Evolutionary conservation across 768 basidiomycete species (phyloP).

Genomic region (Gloeophyllum trabeum): DNA sequence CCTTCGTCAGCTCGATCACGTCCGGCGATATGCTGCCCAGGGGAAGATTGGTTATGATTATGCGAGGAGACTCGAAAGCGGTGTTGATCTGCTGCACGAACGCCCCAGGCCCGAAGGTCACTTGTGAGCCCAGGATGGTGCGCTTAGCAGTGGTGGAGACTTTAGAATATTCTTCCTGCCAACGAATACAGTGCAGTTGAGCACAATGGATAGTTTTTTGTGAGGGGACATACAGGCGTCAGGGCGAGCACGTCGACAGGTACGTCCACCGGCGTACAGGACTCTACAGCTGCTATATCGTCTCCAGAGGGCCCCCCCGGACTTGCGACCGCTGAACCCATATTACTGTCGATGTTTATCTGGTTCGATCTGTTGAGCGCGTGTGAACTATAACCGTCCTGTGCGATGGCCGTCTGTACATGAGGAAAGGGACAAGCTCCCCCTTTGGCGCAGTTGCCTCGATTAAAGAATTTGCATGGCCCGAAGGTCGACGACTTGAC

Average conservation of each 20-base stretch:
- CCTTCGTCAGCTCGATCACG: conserved; percentile 18
- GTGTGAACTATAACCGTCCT: too few species aligned
- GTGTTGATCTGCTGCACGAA: conserved; percentile 21
- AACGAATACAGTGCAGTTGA: conserved; percentile 2
- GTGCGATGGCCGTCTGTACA: too few species aligned
- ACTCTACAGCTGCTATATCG: too few species aligned
- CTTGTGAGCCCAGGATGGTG: conserved; percentile 18
- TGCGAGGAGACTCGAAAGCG: conserved; percentile 24
- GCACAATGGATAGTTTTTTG: conserved; percentile 2
- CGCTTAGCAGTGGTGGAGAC: conserved; percentile 9
- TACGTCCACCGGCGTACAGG: too few species aligned
- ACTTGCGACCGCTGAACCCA: too few species aligned
- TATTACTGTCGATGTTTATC: too few species aligned
- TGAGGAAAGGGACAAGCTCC: conserved; percentile 15
- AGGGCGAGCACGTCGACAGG: not conserved
- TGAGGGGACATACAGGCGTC: not conserved
- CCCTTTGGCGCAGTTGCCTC: conserved; percentile 18
- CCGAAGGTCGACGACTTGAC: conserved; percentile 1
- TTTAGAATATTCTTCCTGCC: conserved; percentile 1
- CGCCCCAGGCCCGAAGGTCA: conserved; percentile 22
- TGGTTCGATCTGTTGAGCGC: too few species aligned
- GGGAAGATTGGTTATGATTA: conserved; percentile 32
- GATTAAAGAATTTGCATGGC: conserved; percentile 15
- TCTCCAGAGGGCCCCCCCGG: too few species aligned
- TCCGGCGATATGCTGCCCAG: conserved; percentile 16